A percentile compares a stretch with the other conserved stretches of the same genome.
Conservation (phyloP, 225 moss, liverwort and hornwort species). For the Pleurozium schreberi region DNA sequence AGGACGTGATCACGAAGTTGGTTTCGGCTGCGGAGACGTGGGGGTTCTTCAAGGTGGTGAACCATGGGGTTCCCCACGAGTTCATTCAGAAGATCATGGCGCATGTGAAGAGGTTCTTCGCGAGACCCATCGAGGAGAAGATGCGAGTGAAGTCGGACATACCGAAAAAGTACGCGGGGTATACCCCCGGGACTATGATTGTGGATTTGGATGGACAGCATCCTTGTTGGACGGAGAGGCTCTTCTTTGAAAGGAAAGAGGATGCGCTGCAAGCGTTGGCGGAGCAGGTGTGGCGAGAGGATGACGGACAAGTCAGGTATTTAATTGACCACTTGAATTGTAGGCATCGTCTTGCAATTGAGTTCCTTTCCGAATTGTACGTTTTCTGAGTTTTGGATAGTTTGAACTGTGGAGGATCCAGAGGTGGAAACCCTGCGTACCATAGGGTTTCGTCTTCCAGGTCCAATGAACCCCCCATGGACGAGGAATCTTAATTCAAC, state of each 20-base stretch:
- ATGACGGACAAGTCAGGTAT: not conserved
- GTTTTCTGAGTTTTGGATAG: not conserved
- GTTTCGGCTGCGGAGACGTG: not conserved
- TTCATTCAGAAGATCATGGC: not conserved
- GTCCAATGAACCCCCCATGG: not conserved
- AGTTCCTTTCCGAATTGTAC: not conserved
- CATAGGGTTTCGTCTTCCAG: not conserved
- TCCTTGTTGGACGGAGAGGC: not conserved
- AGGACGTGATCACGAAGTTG: not conserved
- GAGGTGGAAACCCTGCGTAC: not conserved
- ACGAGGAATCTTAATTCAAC: not conserved
- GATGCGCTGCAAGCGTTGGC: not conserved
- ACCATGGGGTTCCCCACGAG: not conserved
- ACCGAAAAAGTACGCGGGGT: not conserved
- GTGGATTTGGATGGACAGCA: not conserved
- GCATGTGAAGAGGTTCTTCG: not conserved
- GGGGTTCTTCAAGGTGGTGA: slow-evolving; percentile 1
- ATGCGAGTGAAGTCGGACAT: not conserved
- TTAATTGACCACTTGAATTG: not conserved
- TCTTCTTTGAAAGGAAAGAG: not conserved
- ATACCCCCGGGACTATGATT: not conserved
- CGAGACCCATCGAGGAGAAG: not conserved
- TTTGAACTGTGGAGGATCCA: not conserved
- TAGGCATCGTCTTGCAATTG: not conserved
- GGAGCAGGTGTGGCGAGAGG: not conserved